Evolutionary conservation across 163 green algal genomes (phyloP), one percentile per base, ranked within the genome.

Genomic region (Coccomyxa subellipsoidea): DNA sequence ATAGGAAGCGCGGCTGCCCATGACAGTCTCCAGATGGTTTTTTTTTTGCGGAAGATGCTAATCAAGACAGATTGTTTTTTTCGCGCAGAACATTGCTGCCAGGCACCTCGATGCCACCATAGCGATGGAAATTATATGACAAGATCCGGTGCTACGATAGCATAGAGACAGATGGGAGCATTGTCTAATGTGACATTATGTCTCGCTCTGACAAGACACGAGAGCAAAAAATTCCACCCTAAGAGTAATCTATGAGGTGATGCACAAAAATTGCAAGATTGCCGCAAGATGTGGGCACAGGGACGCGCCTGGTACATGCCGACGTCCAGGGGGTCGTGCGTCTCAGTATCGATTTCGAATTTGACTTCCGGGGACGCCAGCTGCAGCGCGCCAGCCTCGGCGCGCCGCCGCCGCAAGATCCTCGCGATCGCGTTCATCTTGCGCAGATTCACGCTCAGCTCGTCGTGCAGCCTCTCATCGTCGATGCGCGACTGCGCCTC

Each of bases 301-400:
- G 31, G 31, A 32, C 70, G 70, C 27, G 32, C 89, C 85, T 97
- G 92, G 89, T 99, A 99, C 92, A 98, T 96, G 78, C 92, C 94
- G 10, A 99, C 94, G 39, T 98, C 95, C 78, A 96, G 84, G 4
- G 95, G 93, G 89, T 98, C 88, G 75, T 95, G 92, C 36, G 94
- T 97, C 77, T 97, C 93, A 1, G 88, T 92, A 88, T 98, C 96
- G 36, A 97, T 91, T 76, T 96, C 88, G 87, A 99, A 99, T 85
- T 97, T 97, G 53, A 99, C 96, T 85, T 99, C 96, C 5, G 96
- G 94, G 2, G 91, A 97, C 1, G 96, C 96, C 34, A 99, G 91
- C 75, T 92, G 89, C 76, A 99, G 91, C 7, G 96, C 96, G 69
- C 96, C 96, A 12, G 86, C 29, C 27, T 86, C 84, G 1, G 81